These are phyloP conservation scores for Alternaria sp. DNA, from an alignment of 2,329 filamentous ascomycete species.

Conservation along the genomic window DNA sequence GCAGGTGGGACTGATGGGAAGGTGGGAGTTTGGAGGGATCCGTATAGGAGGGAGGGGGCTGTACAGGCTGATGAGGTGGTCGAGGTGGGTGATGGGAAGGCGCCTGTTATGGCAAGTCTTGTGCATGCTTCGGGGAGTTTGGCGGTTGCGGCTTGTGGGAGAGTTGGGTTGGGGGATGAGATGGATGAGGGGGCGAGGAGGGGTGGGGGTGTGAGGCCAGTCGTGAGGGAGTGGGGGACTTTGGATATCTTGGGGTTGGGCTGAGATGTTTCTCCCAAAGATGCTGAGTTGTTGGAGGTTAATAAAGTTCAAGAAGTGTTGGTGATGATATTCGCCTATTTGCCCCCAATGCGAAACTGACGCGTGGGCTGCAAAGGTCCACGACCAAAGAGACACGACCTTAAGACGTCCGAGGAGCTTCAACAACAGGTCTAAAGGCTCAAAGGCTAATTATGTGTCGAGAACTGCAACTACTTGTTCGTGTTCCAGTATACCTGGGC, in stretches of 20 bases:
- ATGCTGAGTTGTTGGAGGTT: not conserved
- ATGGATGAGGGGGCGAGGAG: not conserved
- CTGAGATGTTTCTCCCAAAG: not conserved
- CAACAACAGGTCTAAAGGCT: not conserved
- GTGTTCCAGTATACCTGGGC: not conserved
- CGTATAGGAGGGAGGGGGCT: conserved; percentile 35
- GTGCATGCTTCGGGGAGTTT: conserved; percentile 32
- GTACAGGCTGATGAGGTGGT: conserved; percentile 48
- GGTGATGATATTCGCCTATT: not conserved
- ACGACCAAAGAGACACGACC: not conserved
- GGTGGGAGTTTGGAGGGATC: conserved; percentile 52
- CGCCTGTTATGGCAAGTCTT: conserved; percentile 31
- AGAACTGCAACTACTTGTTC: not conserved
- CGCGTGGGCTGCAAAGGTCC: not conserved
- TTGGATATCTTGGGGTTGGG: conserved; percentile 34
- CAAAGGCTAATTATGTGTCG: not conserved
- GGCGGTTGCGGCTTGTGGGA: conserved; percentile 34
- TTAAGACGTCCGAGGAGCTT: not conserved
- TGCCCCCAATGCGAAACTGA: not conserved
- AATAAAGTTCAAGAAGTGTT: not conserved
- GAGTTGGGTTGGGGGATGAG: not conserved
- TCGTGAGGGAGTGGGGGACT: conserved; percentile 28
- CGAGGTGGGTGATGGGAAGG: conserved; percentile 12
- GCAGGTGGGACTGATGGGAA: conserved; percentile 64
- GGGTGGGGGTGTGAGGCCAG: conserved; percentile 18